Evolutionary conservation across 2,329 filamentous ascomycete species (phyloP).

Genomic region (Xylariaceae sp.): DNA sequence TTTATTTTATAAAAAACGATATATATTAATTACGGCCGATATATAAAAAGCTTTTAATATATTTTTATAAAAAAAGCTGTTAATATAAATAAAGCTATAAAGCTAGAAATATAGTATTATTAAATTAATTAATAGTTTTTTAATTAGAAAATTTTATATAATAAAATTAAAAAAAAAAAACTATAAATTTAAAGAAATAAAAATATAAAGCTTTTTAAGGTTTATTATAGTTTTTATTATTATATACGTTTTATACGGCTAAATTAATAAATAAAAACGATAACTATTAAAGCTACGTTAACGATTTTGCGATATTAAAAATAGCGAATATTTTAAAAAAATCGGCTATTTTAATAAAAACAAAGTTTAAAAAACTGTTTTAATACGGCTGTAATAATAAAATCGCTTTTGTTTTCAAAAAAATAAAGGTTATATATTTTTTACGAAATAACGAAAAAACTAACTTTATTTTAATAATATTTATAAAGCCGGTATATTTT

Average conservation of each 20-base stretch:
- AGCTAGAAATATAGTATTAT: neutral
- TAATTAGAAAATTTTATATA: constrained; percentile 2
- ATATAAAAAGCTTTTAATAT: constrained; percentile 6
- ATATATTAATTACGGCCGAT: constrained; percentile 4
- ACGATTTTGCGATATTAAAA: constrained; percentile 1
- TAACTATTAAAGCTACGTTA: constrained; percentile 1
- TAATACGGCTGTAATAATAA: constrained; percentile 3
- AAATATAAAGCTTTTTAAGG: constrained; percentile 4
- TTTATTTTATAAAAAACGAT: constrained; percentile 2
- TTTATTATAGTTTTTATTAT: constrained; percentile 4
- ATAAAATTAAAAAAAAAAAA: too few relatives aligned
- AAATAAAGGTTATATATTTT: constrained; percentile 9
- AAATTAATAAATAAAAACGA: constrained; percentile 3
- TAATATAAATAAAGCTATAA: constrained; percentile 5
- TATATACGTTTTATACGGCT: constrained; percentile 9
- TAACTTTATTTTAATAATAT: constrained; percentile 1
- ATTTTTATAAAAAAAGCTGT: constrained; percentile 5
- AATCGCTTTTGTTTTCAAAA: neutral
- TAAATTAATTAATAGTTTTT: constrained; percentile 6
- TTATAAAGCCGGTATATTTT: neutral
- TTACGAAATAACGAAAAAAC: neutral
- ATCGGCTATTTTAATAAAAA: neutral
- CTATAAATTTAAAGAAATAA: constrained; percentile 1
- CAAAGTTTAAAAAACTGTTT: neutral
- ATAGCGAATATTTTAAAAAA: constrained; percentile 6